A percentile compares a stretch with the other conserved stretches of the same genome.
Conservation (phyloP, 352 stramenopile species). For the Pythium guiyangense region DNA sequence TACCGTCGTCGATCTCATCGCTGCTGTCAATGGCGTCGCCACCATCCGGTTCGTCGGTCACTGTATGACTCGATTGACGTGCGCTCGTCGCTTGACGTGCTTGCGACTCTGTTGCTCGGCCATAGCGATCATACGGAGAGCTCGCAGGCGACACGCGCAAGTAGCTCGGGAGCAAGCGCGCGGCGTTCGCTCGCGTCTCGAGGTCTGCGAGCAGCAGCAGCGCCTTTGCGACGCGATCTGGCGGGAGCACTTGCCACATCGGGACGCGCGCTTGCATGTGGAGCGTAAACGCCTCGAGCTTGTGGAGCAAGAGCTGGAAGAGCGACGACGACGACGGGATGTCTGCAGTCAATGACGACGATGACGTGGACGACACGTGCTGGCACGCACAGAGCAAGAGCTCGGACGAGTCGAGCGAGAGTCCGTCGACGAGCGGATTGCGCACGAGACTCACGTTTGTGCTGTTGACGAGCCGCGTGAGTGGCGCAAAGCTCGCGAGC, state of each 20-base stretch:
- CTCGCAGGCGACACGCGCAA: constrained; percentile 17
- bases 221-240: constrained; percentile 40
- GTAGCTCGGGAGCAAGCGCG: constrained; percentile 52
- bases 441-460: constrained; percentile 36
- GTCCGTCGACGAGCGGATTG: constrained; percentile 62
- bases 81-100: neutral
- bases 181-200: constrained; percentile 46
- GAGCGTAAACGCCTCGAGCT: constrained; percentile 48
- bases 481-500: constrained; percentile 23
- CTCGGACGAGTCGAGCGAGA: constrained; percentile 64
- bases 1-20: neutral
- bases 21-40: neutral
- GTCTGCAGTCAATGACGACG: constrained; percentile 6
- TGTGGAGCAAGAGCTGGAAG: constrained; percentile 43
- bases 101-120: neutral
- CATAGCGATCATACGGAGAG: neutral
- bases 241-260: constrained; percentile 54
- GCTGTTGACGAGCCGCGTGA: constrained; percentile 41
- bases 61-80: neutral
- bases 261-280: constrained; percentile 33
- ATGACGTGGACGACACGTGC: constrained; percentile 16
- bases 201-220: constrained; percentile 53
- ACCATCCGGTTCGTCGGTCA: neutral
- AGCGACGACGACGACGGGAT: constrained; percentile 26
- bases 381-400: constrained; percentile 64